A percentile compares a stretch with the other conserved stretches of the same genome.
These are phyloP conservation scores for Sclerotinia nivalis DNA, from an alignment of 2,329 filamentous ascomycete genomes.

Conservation along the genomic window DNA sequence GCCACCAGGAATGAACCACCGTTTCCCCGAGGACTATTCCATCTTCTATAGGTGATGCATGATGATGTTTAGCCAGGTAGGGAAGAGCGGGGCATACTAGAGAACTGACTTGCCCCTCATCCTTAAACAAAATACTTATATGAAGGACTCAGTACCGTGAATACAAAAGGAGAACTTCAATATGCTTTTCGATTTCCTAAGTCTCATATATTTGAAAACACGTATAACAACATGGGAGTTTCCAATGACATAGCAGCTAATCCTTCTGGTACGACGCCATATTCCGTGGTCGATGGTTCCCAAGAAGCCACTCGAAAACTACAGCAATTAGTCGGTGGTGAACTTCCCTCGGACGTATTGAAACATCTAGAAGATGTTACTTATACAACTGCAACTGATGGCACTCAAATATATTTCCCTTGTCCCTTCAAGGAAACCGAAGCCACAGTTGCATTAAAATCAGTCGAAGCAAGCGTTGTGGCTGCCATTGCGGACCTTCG, in stretches of 20 bases:
- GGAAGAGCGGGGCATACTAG: background rate
- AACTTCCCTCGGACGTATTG: slow-evolving; percentile 32
- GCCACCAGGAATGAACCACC: background rate
- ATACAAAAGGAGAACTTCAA: background rate
- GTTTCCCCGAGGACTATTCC: background rate
- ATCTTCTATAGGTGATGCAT: background rate
- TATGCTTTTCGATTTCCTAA: background rate
- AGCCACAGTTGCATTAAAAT: slow-evolving; percentile 48
- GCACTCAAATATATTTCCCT: slow-evolving; percentile 46
- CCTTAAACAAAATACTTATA: background rate
- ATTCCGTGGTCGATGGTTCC: slow-evolving; percentile 36
- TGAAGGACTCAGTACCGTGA: background rate
- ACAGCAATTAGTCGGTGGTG: slow-evolving; percentile 26
- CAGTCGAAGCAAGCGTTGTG: slow-evolving; percentile 51
- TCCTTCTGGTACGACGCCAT: slow-evolving; percentile 18
- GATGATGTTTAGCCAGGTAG: slow-evolving; percentile 2
- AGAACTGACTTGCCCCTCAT: slow-evolving; percentile 1
- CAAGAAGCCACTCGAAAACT: slow-evolving; percentile 33
- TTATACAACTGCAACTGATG: slow-evolving; percentile 35
- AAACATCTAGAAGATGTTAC: slow-evolving; percentile 34
- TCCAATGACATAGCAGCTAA: background rate
- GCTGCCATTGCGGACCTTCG: slow-evolving; percentile 59
- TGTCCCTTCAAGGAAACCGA: slow-evolving; percentile 52
- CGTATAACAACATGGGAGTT: slow-evolving; percentile 5
- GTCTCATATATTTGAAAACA: background rate